Evolutionary conservation across 805 yeast species (phyloP).

Genomic region (Yarrowia keelungensis): DNA sequence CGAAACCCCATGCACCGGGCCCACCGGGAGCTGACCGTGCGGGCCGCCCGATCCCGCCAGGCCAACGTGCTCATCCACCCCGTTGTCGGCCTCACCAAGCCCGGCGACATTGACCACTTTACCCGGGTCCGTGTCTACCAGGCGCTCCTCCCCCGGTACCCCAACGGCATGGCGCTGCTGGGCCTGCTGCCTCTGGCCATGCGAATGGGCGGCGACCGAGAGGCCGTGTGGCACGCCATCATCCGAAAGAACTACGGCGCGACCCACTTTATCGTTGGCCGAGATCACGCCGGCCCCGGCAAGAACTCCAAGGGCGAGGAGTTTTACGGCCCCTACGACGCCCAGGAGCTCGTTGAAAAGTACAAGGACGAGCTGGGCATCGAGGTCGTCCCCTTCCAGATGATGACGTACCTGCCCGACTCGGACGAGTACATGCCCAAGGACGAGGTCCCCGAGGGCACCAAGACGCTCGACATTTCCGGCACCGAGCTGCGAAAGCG

Average conservation of each 20-base stretch:
- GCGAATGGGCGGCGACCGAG: constrained; percentile 99
- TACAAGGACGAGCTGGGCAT: constrained; percentile 80
- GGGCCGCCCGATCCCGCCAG: constrained; percentile 93
- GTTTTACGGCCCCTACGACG: constrained; percentile 96
- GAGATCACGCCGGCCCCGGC: constrained; percentile 99
- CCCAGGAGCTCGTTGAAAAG: constrained; percentile 84
- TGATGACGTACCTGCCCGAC: constrained; percentile 95
- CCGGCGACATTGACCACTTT: constrained; percentile 97
- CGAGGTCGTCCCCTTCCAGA: constrained; percentile 93
- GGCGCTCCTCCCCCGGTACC: constrained; percentile 90
- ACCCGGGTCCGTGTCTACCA: constrained; percentile 95
- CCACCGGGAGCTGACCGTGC: constrained; percentile 91
- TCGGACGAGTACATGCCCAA: constrained; percentile 95
- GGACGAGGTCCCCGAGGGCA: constrained; percentile 82
- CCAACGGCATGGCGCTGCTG: constrained; percentile 89
- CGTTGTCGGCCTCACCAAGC: constrained; percentile 95
- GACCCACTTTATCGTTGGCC: constrained; percentile 94
- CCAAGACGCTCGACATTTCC: constrained; percentile 85
- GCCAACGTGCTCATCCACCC: constrained; percentile 93
- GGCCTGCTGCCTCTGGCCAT: constrained; percentile 91
- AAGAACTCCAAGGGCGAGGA: constrained; percentile 85
- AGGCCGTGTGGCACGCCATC: constrained; percentile 98
- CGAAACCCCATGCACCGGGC: constrained; percentile 99
- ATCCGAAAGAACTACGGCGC: constrained; percentile 97
- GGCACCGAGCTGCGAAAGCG: constrained; percentile 94